Base-by-base conservation (phyloP, 352 stramenopile genomes). In the Pythium aristosporum region DNA sequence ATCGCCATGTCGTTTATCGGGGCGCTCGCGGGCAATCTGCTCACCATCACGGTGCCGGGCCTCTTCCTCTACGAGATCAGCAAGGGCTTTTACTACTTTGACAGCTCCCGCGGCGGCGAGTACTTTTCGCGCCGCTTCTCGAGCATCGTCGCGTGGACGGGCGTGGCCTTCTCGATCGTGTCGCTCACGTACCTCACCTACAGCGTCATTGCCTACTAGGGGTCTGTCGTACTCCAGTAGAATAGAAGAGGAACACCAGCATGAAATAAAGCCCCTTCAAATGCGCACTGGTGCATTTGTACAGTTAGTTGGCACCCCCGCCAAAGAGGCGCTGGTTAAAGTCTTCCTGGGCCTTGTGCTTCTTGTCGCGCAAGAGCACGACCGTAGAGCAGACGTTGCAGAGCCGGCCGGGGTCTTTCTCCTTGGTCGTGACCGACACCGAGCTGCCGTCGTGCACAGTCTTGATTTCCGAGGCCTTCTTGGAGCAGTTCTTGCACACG, bases 311-410 rank as follows among this genome's bases (percentile, higher is more conserved):
- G 57, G 84, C 84, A 65, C 70, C 68, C 58, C 77, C 79, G 57
- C 86, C 86, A 67, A 77, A 89, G 42, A 94, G 76, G 64, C 82
- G 84, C 72, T 92, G 79, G 70, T 89, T 88, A 61, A 94, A 94
- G 43, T 74, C 79, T 46, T 83, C 80, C 53, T 87, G 79, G 23
- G 85, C 67, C 55, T 87, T 88, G 61, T 87, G 71, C 67, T 89
- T 72, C 73, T 93, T 88, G 62, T 84, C 82, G 57, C 79, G 81
- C 47, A 94, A 61, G 55, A 90, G 75, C 60, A 85, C 77, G 59
- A 94, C 84, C 11, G 82, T 93, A 74, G 73, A 82, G 77, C 86
- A 94, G 41, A 92, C 80, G 36, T 58, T 81, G 73, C 86, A 94
- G 43, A 92, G 75, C 5, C 82, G 71, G 3, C 79, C 84, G 36